These are phyloP conservation scores for Thelonectria blattea DNA, from an alignment of 2,329 filamentous ascomycete genomes.

Conservation along the genomic window DNA sequence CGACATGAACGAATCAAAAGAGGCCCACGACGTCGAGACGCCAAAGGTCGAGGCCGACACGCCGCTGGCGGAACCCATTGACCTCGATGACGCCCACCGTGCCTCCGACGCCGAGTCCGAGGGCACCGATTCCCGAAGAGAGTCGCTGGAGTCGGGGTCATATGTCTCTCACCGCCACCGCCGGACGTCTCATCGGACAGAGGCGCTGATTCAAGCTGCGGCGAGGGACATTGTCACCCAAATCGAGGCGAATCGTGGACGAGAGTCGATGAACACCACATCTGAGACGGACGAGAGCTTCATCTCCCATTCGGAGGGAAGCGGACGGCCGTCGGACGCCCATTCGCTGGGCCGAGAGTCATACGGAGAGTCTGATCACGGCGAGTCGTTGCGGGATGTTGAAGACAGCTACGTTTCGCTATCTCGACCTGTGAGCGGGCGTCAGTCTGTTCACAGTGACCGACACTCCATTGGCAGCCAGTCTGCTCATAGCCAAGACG, in stretches of 20 bases:
- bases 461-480: not conserved
- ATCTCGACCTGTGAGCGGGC: not conserved
- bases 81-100: constrained; percentile 21
- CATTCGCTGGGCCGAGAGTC: not conserved
- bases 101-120: constrained; percentile 29
- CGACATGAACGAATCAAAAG: constrained; percentile 3
- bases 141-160: constrained; percentile 30
- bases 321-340: not conserved
- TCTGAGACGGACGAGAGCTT: constrained; percentile 32
- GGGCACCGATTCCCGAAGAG: constrained; percentile 26
- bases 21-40: constrained; percentile 6
- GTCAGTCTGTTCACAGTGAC: not conserved
- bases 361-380: not conserved
- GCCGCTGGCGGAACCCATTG: constrained; percentile 5
- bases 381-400: not conserved
- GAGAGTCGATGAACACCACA: constrained; percentile 36
- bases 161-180: constrained; percentile 41
- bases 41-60: constrained; percentile 18
- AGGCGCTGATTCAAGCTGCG: constrained; percentile 60
- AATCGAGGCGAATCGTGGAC: constrained; percentile 44
- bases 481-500: not conserved
- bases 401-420: not conserved
- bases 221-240: constrained; percentile 57
- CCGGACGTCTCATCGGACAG: constrained; percentile 52
- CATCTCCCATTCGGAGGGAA: constrained; percentile 34